Percentiles rank a stretch among this genome's conserved stretches.
These are phyloP conservation scores for Alternaria sp. DNA, from an alignment of 2,329 filamentous ascomycete species.

Conservation along the genomic window DNA sequence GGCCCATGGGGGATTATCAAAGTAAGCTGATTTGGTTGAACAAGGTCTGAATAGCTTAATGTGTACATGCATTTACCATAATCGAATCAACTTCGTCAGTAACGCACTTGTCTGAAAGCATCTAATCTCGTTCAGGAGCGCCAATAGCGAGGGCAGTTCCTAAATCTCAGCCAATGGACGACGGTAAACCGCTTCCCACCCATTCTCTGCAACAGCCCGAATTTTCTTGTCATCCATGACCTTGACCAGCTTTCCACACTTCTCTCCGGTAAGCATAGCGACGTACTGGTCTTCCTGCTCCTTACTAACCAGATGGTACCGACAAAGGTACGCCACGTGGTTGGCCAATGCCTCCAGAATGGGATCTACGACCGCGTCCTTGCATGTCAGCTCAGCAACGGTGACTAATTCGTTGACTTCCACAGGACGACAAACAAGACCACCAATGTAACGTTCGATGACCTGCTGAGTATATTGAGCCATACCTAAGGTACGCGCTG, in stretches of 20 bases:
- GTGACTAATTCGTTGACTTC: not conserved
- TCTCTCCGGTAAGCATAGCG: not conserved
- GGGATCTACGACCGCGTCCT: constrained; percentile 2
- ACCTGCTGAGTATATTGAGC: constrained; percentile 12
- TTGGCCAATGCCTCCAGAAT: constrained; percentile 12
- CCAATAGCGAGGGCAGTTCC: not conserved
- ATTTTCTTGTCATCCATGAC: constrained; percentile 8
- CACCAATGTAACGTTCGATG: not conserved
- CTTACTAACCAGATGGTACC: constrained; percentile 5
- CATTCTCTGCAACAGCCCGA: not conserved
- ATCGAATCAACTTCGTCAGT: not conserved
- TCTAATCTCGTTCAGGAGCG: not conserved
- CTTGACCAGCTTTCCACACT: constrained; percentile 1
- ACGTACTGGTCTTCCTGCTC: not conserved
- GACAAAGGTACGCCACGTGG: constrained; percentile 9
- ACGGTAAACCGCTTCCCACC: constrained; percentile 2
- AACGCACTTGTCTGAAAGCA: not conserved
- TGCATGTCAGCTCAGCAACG: constrained; percentile 3
- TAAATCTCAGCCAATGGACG: not conserved
- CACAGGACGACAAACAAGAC: not conserved
- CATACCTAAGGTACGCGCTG: constrained; percentile 13
- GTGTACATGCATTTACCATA: not conserved
- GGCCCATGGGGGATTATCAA: constrained; percentile 62
- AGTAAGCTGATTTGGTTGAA: constrained; percentile 67
- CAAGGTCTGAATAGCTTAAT: constrained; percentile 36